A percentile compares a stretch with the other conserved stretches of the same genome.
These are phyloP conservation scores for Cryphonectria naterciae DNA, from an alignment of 2,329 filamentous ascomycete species.

Conservation along the genomic window DNA sequence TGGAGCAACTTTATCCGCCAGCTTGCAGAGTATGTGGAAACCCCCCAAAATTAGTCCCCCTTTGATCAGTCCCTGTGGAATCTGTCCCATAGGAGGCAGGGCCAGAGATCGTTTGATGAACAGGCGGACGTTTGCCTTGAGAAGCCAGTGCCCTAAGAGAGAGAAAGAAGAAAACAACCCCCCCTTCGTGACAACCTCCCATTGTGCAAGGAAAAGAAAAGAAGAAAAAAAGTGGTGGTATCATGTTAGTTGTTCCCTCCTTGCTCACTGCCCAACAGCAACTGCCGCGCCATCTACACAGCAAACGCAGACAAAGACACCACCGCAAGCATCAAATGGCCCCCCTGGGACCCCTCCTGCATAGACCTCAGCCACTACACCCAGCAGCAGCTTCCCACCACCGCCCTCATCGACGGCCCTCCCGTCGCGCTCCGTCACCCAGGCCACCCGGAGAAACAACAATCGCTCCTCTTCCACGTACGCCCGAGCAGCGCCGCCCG, in stretches of 20 bases:
- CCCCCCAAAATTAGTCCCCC: not conserved
- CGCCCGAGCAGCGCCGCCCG: conserved; percentile 46
- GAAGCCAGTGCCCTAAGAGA: not conserved
- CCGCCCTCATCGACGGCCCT: conserved; percentile 36
- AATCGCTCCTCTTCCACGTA: conserved; percentile 46
- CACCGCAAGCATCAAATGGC: conserved; percentile 32
- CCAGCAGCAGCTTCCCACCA: conserved; percentile 30
- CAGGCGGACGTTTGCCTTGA: too few relatives aligned
- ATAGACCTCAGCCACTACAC: conserved; percentile 40
- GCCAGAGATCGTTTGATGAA: too few relatives aligned
- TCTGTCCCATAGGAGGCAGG: not conserved
- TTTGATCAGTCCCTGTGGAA: not conserved
- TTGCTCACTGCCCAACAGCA: conserved; percentile 26
- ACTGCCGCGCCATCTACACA: conserved; percentile 41
- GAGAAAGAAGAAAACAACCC: too few relatives aligned
- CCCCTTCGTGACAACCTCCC: not conserved
- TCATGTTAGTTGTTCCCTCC: not conserved
- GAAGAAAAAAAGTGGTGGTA: too few relatives aligned
- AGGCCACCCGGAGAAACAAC: conserved; percentile 3
- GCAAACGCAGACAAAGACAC: not conserved
- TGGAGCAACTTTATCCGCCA: conserved; percentile 43
- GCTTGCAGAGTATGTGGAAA: conserved; percentile 39
- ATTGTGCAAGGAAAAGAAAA: not conserved
- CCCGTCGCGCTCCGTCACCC: conserved; percentile 35
- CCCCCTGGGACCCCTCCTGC: conserved; percentile 42